phyloP scores from a whole-genome alignment of 345 rosid species.

The Sisymbrium altissimum region DNA sequence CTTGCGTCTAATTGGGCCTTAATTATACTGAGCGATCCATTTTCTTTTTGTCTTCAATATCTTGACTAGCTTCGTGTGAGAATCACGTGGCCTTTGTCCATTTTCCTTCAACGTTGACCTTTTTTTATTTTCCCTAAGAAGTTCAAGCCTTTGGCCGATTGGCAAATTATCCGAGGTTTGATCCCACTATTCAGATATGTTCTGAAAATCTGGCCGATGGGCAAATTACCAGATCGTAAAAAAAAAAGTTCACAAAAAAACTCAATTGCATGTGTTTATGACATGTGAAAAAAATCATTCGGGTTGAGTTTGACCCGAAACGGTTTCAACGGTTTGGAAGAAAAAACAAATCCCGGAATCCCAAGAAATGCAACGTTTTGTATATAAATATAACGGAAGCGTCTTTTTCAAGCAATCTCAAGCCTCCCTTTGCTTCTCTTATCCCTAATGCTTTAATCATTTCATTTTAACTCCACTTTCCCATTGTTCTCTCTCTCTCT shows the following conservation, averaged over 20 bases:
- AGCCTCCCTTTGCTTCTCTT: conserved; percentile 1
- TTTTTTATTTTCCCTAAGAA: not conserved
- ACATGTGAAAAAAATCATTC: not conserved
- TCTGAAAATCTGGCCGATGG: too few species aligned
- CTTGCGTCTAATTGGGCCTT: not conserved
- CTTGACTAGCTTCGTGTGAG: not conserved
- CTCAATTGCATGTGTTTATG: not conserved
- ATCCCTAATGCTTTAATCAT: not conserved
- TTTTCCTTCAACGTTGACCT: not conserved
- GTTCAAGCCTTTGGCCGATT: too few species aligned
- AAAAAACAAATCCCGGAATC: not conserved
- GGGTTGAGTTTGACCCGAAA: not conserved
- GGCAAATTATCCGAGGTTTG: too few species aligned
- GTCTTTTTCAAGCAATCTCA: conserved; percentile 23
- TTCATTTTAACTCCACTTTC: not conserved
- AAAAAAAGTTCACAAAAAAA: not conserved
- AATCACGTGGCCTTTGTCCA: not conserved
- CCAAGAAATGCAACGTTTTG: conserved; percentile 20
- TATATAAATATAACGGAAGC: not conserved
- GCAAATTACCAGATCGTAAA: too few species aligned
- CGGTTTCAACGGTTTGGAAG: conserved; percentile 19
- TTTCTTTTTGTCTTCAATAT: not conserved
- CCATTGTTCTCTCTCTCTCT: not conserved
- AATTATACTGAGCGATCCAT: not conserved
- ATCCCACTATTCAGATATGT: too few species aligned